Evolutionary conservation across 2,329 filamentous ascomycete genomes (phyloP).

Genomic region (Penicillium sp.): DNA sequence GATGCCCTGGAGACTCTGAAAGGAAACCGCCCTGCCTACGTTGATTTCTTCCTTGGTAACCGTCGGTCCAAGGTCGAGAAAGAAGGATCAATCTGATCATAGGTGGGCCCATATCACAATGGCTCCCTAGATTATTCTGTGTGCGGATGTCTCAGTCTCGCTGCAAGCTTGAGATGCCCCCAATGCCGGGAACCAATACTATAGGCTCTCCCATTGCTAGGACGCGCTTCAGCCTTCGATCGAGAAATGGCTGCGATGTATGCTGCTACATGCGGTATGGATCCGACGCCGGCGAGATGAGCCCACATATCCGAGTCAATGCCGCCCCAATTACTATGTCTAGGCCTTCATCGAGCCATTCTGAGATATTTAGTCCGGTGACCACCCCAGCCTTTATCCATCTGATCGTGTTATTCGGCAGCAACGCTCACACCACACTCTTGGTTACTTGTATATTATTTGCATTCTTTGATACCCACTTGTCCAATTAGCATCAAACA

Average conservation of each 20-base stretch:
- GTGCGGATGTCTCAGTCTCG: background rate
- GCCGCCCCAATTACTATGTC: background rate
- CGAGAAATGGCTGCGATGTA: background rate
- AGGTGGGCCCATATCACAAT: background rate
- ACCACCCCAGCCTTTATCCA: background rate
- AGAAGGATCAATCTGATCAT: slow-evolving; percentile 20
- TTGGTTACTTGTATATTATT: slow-evolving; percentile 10
- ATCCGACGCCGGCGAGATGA: background rate
- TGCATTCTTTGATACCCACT: slow-evolving; percentile 23
- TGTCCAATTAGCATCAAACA: slow-evolving; percentile 7
- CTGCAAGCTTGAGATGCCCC: background rate
- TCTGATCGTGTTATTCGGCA: background rate
- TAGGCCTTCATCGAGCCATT: background rate
- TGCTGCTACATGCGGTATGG: background rate
- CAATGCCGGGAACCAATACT: background rate
- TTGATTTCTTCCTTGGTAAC: slow-evolving; percentile 63
- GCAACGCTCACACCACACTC: background rate
- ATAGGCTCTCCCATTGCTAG: background rate
- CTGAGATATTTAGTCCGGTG: background rate
- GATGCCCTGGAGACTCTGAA: slow-evolving; percentile 68
- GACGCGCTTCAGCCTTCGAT: background rate
- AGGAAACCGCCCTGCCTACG: slow-evolving; percentile 72
- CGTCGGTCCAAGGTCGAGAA: slow-evolving; percentile 29
- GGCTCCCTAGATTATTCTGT: too few relatives aligned
- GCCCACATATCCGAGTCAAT: background rate